Evolutionary conservation across 2,329 filamentous ascomycete species (phyloP).

Genomic region (Stylonectria norvegica): DNA sequence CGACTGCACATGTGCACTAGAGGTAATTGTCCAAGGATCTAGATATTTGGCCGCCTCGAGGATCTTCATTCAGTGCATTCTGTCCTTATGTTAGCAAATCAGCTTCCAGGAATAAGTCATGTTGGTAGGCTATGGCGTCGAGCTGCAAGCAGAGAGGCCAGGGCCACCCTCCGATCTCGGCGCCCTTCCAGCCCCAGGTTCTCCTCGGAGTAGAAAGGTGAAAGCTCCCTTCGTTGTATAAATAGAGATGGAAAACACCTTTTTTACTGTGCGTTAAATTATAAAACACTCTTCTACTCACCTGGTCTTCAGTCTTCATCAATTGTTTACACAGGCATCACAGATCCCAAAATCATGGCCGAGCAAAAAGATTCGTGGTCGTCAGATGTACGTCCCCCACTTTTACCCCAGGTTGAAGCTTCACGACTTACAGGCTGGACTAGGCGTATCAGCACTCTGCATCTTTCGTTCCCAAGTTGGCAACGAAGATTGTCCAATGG

Average conservation of each 20-base stretch:
- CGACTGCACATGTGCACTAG: no score
- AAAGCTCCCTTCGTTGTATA: conserved; percentile 16
- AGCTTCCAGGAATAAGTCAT: conserved; percentile 11
- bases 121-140: conserved; percentile 4
- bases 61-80: conserved; percentile 4
- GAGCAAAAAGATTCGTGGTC: conserved; percentile 28
- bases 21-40: no score
- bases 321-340: no score
- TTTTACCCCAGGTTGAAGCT: not conserved
- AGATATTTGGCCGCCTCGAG: not conserved
- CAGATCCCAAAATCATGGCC: conserved; percentile 13
- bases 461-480: conserved; percentile 61
- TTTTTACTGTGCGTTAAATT: no score
- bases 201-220: conserved; percentile 7
- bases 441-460: conserved; percentile 60
- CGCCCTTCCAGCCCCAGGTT: conserved; percentile 9
- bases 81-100: conserved; percentile 8
- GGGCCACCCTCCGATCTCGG: conserved; percentile 24
- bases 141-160: conserved; percentile 6
- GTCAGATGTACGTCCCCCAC: conserved; percentile 20
- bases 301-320: no score
- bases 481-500: conserved; percentile 56
- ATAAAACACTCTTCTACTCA: no score
- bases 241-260: not conserved
- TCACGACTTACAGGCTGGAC: conserved; percentile 15